These are phyloP conservation scores for Salix viminalis DNA, from an alignment of 345 rosid species.

Conservation along the genomic window DNA sequence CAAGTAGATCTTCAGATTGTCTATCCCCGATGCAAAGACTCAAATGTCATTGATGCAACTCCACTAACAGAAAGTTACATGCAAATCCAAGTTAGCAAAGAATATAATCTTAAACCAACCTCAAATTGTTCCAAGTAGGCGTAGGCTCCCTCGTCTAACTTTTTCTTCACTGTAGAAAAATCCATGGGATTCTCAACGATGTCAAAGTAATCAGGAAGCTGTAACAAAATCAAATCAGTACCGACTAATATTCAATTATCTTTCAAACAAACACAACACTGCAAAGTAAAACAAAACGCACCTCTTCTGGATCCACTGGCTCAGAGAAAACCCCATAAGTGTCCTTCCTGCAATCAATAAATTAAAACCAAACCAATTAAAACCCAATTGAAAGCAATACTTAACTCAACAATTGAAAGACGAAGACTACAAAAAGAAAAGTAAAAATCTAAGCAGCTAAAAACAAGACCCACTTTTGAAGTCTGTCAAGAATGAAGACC, in stretches of 20 bases:
- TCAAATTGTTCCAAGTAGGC: neutral
- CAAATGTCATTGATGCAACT: too few relatives aligned
- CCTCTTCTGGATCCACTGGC: slow-evolving; percentile 90
- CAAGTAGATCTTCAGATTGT: neutral
- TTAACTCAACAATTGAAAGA: neutral
- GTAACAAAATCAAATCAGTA: too few relatives aligned
- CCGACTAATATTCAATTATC: too few relatives aligned
- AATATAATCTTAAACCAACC: neutral
- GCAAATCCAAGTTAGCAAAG: too few relatives aligned
- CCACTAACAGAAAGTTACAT: too few relatives aligned
- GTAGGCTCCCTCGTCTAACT: neutral
- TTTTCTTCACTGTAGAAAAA: slow-evolving; percentile 1
- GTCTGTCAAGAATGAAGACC: slow-evolving; percentile 97
- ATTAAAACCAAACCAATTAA: slow-evolving; percentile 19
- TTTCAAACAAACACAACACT: too few relatives aligned
- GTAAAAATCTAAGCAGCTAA: slow-evolving; percentile 23
- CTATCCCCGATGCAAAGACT: neutral
- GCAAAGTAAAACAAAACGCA: slow-evolving; percentile 12
- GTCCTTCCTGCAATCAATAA: slow-evolving; percentile 64
- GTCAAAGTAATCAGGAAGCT: slow-evolving; percentile 1
- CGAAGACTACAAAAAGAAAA: neutral
- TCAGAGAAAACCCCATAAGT: slow-evolving; percentile 92
- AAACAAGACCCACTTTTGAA: slow-evolving; percentile 78
- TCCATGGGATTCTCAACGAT: slow-evolving; percentile 1
- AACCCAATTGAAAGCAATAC: slow-evolving; percentile 17